Percentiles rank a stretch among this genome's conserved stretches.
Conservation (phyloP, 2,329 filamentous ascomycete species). For the Penicillium sp. region DNA sequence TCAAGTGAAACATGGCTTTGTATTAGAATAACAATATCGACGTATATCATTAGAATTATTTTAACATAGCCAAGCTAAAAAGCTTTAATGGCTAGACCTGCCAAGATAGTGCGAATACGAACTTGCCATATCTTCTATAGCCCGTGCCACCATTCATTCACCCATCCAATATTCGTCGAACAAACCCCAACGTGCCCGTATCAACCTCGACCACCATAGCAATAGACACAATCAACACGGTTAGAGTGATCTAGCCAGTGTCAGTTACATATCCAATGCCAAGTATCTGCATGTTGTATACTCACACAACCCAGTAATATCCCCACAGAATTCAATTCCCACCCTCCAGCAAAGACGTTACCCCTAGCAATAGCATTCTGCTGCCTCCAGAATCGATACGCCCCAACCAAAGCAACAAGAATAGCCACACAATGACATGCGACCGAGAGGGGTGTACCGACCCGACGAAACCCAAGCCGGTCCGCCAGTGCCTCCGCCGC, state of each 20-base stretch:
- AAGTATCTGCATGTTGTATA: slow-evolving; percentile 5
- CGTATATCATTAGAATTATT: not conserved
- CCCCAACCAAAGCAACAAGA: slow-evolving; percentile 52
- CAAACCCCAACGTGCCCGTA: not conserved
- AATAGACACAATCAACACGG: slow-evolving; percentile 17
- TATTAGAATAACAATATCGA: not conserved
- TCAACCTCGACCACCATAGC: slow-evolving; percentile 20
- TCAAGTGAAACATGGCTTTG: not conserved
- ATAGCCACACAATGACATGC: slow-evolving; percentile 52
- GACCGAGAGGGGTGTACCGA: slow-evolving; percentile 59
- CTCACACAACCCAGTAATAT: slow-evolving; percentile 50
- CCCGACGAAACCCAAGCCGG: slow-evolving; percentile 57
- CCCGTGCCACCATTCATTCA: not conserved
- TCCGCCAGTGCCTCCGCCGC: slow-evolving; percentile 40
- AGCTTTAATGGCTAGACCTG: not conserved
- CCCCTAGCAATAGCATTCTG: slow-evolving; percentile 59
- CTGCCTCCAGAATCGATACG: slow-evolving; percentile 59
- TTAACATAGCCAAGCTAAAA: not conserved
- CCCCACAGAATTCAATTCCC: slow-evolving; percentile 55
- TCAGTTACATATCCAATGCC: slow-evolving; percentile 1
- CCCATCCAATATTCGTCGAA: not conserved
- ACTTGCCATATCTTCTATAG: not conserved
- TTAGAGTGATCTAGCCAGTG: slow-evolving; percentile 14
- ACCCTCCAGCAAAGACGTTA: slow-evolving; percentile 57
- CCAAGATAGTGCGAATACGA: not conserved